A percentile compares a stretch with the other conserved stretches of the same genome.
Conservation (phyloP, 352 stramenopile genomes). For the Pythium plurisporium region DNA sequence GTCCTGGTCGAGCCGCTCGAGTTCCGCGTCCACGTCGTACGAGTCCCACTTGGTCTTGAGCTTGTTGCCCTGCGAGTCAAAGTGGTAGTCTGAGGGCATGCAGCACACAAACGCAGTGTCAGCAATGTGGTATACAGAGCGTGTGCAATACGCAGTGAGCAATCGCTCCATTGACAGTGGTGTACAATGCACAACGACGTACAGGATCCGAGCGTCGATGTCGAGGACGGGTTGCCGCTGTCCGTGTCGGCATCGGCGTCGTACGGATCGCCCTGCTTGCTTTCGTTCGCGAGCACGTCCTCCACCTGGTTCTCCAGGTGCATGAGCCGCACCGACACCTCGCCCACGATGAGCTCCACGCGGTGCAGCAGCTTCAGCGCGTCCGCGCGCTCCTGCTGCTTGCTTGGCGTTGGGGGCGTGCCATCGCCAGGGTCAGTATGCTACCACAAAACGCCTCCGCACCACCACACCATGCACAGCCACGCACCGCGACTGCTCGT, state of each 20-base stretch:
- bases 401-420: too few species aligned
- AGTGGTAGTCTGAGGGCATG: slow-evolving; percentile 73
- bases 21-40: slow-evolving; percentile 76
- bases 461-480: too few species aligned
- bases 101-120: neutral
- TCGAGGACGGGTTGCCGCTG: slow-evolving; percentile 16
- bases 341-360: slow-evolving; percentile 64
- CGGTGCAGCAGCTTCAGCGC: slow-evolving; percentile 64
- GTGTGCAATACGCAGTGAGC: neutral
- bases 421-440: too few species aligned
- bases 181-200: slow-evolving; percentile 10
- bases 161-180: too few species aligned
- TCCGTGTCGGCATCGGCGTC: slow-evolving; percentile 17
- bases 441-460: too few species aligned
- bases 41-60: slow-evolving; percentile 85
- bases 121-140: neutral
- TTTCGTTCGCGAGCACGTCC: slow-evolving; percentile 48
- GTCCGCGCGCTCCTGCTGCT: slow-evolving; percentile 34
- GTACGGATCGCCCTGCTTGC: slow-evolving; percentile 2
- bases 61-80: slow-evolving; percentile 82
- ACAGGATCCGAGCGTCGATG: slow-evolving; percentile 71
- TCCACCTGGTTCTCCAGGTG: slow-evolving; percentile 64
- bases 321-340: slow-evolving; percentile 61
- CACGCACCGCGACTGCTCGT: slow-evolving; percentile 32
- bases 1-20: slow-evolving; percentile 58